Conservation (phyloP, 768 basidiomycete genomes). For the Amanita pseudoporphyria region DNA sequence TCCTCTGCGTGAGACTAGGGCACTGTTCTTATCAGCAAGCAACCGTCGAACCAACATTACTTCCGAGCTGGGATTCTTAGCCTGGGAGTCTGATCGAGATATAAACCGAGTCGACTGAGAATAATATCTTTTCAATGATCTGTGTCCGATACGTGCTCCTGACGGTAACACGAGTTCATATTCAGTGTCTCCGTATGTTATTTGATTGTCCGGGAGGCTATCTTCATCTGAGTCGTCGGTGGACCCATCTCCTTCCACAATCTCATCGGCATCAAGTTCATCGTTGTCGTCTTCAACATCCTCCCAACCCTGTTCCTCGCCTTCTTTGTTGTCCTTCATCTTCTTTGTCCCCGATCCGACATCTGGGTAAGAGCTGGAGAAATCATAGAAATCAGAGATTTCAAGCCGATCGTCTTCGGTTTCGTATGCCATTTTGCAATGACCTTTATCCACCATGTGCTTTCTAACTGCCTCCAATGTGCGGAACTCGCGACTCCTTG, state of each 20-base stretch:
- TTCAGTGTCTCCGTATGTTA: constrained; percentile 71
- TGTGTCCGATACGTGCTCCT: constrained; percentile 87
- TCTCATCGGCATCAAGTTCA: constrained; percentile 31
- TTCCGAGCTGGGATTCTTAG: constrained; percentile 50
- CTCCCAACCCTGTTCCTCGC: constrained; percentile 22
- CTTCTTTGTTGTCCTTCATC: constrained; percentile 18
- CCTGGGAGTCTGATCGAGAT: constrained; percentile 19
- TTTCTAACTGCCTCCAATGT: constrained; percentile 82
- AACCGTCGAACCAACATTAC: constrained; percentile 69
- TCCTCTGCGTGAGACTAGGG: constrained; percentile 75
- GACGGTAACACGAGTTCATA: constrained; percentile 91
- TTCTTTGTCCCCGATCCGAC: constrained; percentile 18
- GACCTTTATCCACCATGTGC: constrained; percentile 94
- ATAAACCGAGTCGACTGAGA: constrained; percentile 45
- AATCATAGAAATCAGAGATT: constrained; percentile 91
- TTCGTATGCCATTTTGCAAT: constrained; percentile 95
- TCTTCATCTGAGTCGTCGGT: constrained; percentile 30
- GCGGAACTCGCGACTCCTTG: constrained; percentile 71
- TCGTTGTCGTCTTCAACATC: constrained; percentile 30
- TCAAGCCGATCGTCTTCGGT: constrained; percentile 72
- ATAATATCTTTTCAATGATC: constrained; percentile 79
- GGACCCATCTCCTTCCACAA: constrained; percentile 27
- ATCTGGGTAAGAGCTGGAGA: constrained; percentile 68
- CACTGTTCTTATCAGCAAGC: constrained; percentile 74
- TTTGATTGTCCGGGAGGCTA: constrained; percentile 34